Evolutionary conservation across 169 alveolate genomes (phyloP), one percentile per base, ranked within the genome.

Genomic region (Besnoitia besnoiti): DNA sequence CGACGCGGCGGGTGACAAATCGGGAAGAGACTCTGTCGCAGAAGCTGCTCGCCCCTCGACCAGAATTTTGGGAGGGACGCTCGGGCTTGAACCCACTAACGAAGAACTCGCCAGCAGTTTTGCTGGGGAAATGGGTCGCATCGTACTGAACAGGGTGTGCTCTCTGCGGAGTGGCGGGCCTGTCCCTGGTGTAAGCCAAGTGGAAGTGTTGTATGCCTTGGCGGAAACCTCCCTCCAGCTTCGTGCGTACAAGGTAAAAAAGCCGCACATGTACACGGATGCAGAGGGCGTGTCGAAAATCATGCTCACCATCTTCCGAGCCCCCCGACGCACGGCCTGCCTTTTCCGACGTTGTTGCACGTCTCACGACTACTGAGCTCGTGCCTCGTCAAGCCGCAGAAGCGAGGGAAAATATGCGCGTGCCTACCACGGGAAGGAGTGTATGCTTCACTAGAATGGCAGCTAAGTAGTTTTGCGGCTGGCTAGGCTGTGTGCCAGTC

Each of bases 181-280:
- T 5, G 39, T 73, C 8, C 82, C 82, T n/a, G 82, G 82, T 0
- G 46, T 73, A 27, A 73, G 44, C 82, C 47, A 73, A n/a, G 82
- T 37, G 12, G 47, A 35, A 35, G 82, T 73, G 2, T 42, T 73
- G 44, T 37, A 16, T n/a, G 82, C 82, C 24, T 0, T 73, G 24
- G 82, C 82, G n/a, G 82, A 73, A 73, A 73, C 47, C 40, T 73
- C 82, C n/a, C 44, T 73, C 16, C 10, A 24, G n/a, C 46, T 73
- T n/a, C 27, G 46, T 8, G 82, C 82, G 12, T 73, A 73, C 82
- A 73, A 73, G 82, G 82, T 73, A 73, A 8, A 24, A n/a, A 55
- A 55, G 33, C 7, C 67, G 24, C 12, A 8, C 12, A n/a, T 55
- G 67, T 10, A 19, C 33, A 19, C 67, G 30, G 67, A 55, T 3